These are phyloP conservation scores for Corynespora cassiicola DNA, from an alignment of 2,329 filamentous ascomycete species.

Conservation along the genomic window DNA sequence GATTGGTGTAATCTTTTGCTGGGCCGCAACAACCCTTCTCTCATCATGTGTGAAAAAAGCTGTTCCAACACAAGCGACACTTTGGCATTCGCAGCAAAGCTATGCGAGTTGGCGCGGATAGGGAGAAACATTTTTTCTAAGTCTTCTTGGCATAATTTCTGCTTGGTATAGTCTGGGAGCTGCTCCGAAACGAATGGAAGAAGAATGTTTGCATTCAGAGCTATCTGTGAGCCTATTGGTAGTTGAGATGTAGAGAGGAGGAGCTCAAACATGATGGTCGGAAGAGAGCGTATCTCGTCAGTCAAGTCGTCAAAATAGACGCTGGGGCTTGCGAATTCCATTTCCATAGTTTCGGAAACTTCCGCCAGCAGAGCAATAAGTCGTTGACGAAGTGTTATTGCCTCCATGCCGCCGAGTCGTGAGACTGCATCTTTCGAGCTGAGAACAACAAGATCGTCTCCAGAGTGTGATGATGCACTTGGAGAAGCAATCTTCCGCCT, in stretches of 20 bases:
- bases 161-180: slow-evolving; percentile 32
- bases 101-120: slow-evolving; percentile 28
- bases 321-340: slow-evolving; percentile 58
- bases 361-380: slow-evolving; percentile 63
- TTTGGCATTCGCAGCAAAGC: slow-evolving; percentile 41
- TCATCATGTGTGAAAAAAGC: slow-evolving; percentile 38
- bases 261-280: slow-evolving; percentile 63
- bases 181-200: slow-evolving; percentile 30
- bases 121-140: slow-evolving; percentile 35
- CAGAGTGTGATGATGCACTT: slow-evolving; percentile 7
- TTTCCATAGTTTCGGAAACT: slow-evolving; percentile 47
- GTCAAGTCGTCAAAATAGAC: slow-evolving; percentile 67
- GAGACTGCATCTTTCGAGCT: slow-evolving; percentile 26
- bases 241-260: slow-evolving; percentile 60
- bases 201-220: slow-evolving; percentile 50
- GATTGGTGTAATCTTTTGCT: slow-evolving; percentile 48
- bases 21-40: slow-evolving; percentile 19
- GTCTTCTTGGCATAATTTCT: slow-evolving; percentile 32
- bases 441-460: slow-evolving; percentile 10
- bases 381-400: slow-evolving; percentile 67
- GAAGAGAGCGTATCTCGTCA: slow-evolving; percentile 61
- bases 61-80: slow-evolving; percentile 43
- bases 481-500: slow-evolving; percentile 3
- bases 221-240: slow-evolving; percentile 51
- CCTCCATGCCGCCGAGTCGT: slow-evolving; percentile 55